Evolutionary conservation across 352 stramenopile genomes (phyloP).

Genomic region (Albugo candida): DNA sequence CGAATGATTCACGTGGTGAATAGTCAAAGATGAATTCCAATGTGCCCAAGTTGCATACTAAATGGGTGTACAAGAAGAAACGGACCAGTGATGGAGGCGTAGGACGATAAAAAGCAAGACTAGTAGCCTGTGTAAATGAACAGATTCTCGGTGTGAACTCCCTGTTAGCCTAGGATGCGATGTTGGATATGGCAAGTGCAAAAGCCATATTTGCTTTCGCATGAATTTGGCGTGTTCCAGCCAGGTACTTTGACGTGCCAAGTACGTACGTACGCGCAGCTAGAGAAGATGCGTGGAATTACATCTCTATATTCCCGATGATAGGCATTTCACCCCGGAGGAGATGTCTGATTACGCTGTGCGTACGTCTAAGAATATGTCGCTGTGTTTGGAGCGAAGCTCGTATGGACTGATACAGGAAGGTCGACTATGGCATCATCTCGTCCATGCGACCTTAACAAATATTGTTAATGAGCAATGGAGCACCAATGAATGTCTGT

Average conservation of each 20-base stretch:
- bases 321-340: neutral
- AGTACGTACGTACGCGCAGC: slow-evolving; percentile 2
- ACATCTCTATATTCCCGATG: slow-evolving; percentile 2
- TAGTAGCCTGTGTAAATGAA: too few relatives aligned
- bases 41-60: too few relatives aligned
- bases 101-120: too few relatives aligned
- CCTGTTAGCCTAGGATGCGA: too few relatives aligned
- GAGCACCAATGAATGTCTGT: neutral
- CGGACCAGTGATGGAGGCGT: too few relatives aligned
- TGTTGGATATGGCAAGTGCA: neutral
- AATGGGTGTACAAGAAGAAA: too few relatives aligned
- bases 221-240: neutral
- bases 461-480: neutral
- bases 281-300: neutral
- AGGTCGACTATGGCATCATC: slow-evolving; percentile 1
- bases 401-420: slow-evolving; percentile 5
- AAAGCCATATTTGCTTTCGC: neutral
- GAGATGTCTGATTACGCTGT: neutral
- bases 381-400: slow-evolving; percentile 1
- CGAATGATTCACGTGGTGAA: too few relatives aligned
- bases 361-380: neutral
- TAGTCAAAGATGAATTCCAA: too few relatives aligned
- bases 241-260: slow-evolving; percentile 1
- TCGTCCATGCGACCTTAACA: slow-evolving; percentile 2
- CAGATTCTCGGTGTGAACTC: too few relatives aligned